Base-by-base conservation (phyloP, 2,329 filamentous ascomycete genomes). In the Pseudogymnoascus pannorum region DNA sequence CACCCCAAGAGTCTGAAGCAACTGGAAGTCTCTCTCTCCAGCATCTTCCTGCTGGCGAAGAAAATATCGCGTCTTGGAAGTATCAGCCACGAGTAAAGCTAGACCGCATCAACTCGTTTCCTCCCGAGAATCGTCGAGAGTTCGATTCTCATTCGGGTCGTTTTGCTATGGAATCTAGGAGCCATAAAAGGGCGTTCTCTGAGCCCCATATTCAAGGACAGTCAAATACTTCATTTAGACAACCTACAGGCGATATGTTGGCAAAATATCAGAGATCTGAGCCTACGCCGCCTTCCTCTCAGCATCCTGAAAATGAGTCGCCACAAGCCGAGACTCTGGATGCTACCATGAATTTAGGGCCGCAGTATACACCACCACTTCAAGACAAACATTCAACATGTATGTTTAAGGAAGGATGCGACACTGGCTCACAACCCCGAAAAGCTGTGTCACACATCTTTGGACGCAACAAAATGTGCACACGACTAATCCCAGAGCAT, bases 371-470 rank as follows among this genome's bases (percentile, higher is more conserved):
- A 14, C 40, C 40, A 14, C 40, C 40, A 22, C 18, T 44, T 1
- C 40, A 22, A 9, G 29, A 57, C 20, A 60, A 67, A 12, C 48
- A 60, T 4, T 62, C 68, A 31, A 60, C 66, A 22, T 87, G 84
- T 68, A 81, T 84, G 75, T 85, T 81, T 65, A 78, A 81, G 14
- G 72, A 76, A 1, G 76, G 81, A 63, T 88, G 85, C 69, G 78
- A 82, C 51, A 87, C 83, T 0, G 79, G 79, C 3, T 85, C 83
- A 4, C 79, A 83, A 61, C 80, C 81, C 22, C 84, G 90, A 57
- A 93, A 93, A 74, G 85, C 87, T 4, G 87, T 93, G 63, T 91
- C 88, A 0, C 89, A 94, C 69, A 82, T 92, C 61, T 93, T 93
- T 67, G 90, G 90, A 20, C 84, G 91, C 36, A 94, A 94, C 78